Conservation (phyloP, 2,329 filamentous ascomycete species). For the Cladosporium sp. region DNA sequence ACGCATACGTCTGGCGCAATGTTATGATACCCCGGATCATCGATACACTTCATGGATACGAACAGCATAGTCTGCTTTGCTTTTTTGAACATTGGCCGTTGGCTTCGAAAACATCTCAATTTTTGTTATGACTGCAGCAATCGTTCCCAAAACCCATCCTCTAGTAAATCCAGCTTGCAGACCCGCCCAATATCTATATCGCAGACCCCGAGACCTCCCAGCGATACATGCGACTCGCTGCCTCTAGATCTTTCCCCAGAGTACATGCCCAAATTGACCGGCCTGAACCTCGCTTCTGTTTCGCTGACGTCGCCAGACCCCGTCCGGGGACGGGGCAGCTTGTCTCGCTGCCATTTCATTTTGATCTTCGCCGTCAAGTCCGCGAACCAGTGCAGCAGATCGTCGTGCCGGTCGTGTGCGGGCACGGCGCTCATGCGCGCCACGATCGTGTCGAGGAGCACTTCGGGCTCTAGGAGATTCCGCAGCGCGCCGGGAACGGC, state of each 20-base stretch:
- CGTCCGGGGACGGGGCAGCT: neutral
- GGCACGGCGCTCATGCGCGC: conserved; percentile 1
- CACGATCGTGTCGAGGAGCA: conserved; percentile 13
- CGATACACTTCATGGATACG: neutral
- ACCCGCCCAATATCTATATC: conserved; percentile 7
- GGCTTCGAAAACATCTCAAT: neutral
- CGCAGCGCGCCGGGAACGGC: conserved; percentile 10
- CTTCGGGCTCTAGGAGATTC: conserved; percentile 9
- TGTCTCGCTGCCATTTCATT: conserved; percentile 7
- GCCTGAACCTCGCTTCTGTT: conserved; percentile 15
- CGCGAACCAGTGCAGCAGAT: conserved; percentile 1
- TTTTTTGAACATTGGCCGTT: neutral
- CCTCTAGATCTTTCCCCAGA: neutral
- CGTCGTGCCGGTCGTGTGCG: neutral
- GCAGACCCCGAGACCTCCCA: neutral
- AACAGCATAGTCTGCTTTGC: neutral
- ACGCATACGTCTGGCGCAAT: neutral
- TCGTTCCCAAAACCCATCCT: conserved; percentile 14
- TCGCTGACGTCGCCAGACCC: conserved; percentile 14
- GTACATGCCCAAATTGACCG: conserved; percentile 9
- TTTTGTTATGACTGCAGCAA: conserved; percentile 11
- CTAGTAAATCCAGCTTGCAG: conserved; percentile 14
- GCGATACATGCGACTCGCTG: neutral
- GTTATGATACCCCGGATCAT: neutral
- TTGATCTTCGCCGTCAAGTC: conserved; percentile 3